Evolutionary conservation across 2,329 filamentous ascomycete genomes (phyloP).

Genomic region (Hawksworthiomyces lignivorus): DNA sequence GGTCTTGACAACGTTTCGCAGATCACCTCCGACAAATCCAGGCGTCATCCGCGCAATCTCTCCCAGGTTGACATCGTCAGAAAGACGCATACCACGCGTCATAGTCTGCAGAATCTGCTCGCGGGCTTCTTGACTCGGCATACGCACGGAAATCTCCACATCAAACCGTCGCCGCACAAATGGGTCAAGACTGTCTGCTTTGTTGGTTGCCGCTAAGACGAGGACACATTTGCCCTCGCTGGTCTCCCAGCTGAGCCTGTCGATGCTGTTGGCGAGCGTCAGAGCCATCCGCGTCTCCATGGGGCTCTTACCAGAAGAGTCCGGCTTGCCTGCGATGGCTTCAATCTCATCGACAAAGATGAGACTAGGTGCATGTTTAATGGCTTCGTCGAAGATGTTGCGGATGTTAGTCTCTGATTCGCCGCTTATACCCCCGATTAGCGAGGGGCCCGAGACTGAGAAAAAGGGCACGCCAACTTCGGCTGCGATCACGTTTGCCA

Average conservation of each 20-base stretch:
- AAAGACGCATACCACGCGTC: conserved; percentile 56
- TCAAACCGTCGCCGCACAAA: conserved; percentile 67
- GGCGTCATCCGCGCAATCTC: conserved; percentile 76
- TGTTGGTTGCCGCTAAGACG: conserved; percentile 84
- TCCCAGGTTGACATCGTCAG: conserved; percentile 64
- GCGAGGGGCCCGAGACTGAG: conserved; percentile 70
- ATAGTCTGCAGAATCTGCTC: conserved; percentile 71
- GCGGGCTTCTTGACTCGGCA: conserved; percentile 72
- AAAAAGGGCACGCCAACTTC: conserved; percentile 71
- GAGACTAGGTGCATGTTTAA: conserved; percentile 75
- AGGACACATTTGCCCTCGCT: conserved; percentile 50
- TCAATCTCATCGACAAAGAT: conserved; percentile 94
- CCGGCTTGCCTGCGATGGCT: conserved; percentile 78
- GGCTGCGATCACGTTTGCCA: conserved; percentile 72
- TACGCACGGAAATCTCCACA: conserved; percentile 77
- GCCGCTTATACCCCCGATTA: conserved; percentile 81
- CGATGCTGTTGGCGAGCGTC: conserved; percentile 81
- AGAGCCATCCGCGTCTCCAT: conserved; percentile 84
- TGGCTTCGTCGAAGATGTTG: conserved; percentile 82
- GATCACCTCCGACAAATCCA: conserved; percentile 86
- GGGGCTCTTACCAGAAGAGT: conserved; percentile 57
- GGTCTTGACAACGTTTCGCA: conserved; percentile 54
- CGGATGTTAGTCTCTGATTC: conserved; percentile 83
- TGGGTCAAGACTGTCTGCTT: conserved; percentile 78
- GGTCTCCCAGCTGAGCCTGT: conserved; percentile 65